Evolutionary conservation across 2,329 filamentous ascomycete species (phyloP), one percentile per base, ranked within the genome.

Genomic region (Aulographum hederae): DNA sequence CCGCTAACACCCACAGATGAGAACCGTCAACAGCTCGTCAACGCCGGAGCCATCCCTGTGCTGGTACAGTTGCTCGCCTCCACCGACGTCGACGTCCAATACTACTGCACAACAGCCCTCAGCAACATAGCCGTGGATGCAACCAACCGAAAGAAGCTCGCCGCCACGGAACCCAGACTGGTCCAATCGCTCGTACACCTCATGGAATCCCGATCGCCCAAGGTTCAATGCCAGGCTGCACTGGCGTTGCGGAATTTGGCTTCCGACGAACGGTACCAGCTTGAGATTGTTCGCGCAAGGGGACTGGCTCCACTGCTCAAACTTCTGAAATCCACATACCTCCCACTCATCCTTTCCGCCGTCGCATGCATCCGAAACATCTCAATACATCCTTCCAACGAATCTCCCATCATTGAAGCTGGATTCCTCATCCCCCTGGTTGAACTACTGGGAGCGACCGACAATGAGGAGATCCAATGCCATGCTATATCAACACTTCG

Each of bases 311-410:
- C 86, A 19, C 69, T 98, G 28, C 69, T 95, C 33, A 78, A 81
- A 40, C 74, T 98, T 13, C 67, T 98, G 14, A 85, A 94, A 54
- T 94, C 86, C 1, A 91, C 85, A 10, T 95, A 95, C 46, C 72
- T 95, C 6, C 89, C 89, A 10, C 70, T 98, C 33, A 95, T 95
- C 37, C 73, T 95, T 25, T 95, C 86, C 14, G 89, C 89, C 28
- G 89, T 98, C 40, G 89, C 89, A 31, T 98, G 89, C 51, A 98
- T 98, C 51, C 78, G 89, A 45, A 98, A 98, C 53, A 98, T 98
- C 42, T 95, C 86, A 35, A 98, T 98, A 42, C 89, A 98, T 51
- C 89, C 89, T 13, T 65, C 86, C 48, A 98, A 98, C 56, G 89
- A 98, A 57, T 94, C 86, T 8, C 89, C 89, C 1, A 98, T 98